Evolutionary conservation across 2,329 filamentous ascomycete genomes (phyloP), one percentile per base, ranked within the genome.

Genomic region (Arthroderma uncinatum): DNA sequence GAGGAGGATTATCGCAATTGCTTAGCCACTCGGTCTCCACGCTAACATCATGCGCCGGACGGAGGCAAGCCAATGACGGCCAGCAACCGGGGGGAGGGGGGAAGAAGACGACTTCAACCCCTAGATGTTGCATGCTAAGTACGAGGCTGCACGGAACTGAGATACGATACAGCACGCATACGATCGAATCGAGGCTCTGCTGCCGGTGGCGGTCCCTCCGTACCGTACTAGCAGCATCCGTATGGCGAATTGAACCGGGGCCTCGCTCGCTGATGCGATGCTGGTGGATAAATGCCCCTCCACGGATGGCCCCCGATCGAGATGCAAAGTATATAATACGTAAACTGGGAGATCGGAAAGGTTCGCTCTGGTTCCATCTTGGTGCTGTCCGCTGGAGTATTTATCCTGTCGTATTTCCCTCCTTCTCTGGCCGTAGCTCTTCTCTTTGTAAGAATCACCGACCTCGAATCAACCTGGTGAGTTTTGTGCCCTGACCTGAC

Each of bases 141-240:
- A 23, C 21, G 40, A 23, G 19, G 19, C 19, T 47, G 40, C 40
- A 47, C 19, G 40, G 5, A 44, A 16, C 16, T 10, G 40, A 23
- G 40, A 47, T 4, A 47, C n/a, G 40, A 5, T 19, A 25, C 3
- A 47, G 40, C 40, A 47, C 25, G 40, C 25, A 21, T 30, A 9
- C 28, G 25, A 50, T 50, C 47, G 47, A 50, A 50, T 50, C 47
- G 47, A 50, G 47, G 47, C 47, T 50, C 25, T 50, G 47, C 25
- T 33, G 23, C 6, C 47, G 28, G 47, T 50, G 42, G 42, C 42
- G 42, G 28, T 28, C 21, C 12, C 42, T 28, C 28, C 21, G 33
- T 34, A 5, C 33, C 6, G 6, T 6, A 12, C 33, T 12, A 34
- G 6, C 33, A 34, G 6, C 6, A 34, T 34, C 12, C 6, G 33